Conservation (phyloP, 1,284 basidiomycete species). For the Cerrena zonata region DNA sequence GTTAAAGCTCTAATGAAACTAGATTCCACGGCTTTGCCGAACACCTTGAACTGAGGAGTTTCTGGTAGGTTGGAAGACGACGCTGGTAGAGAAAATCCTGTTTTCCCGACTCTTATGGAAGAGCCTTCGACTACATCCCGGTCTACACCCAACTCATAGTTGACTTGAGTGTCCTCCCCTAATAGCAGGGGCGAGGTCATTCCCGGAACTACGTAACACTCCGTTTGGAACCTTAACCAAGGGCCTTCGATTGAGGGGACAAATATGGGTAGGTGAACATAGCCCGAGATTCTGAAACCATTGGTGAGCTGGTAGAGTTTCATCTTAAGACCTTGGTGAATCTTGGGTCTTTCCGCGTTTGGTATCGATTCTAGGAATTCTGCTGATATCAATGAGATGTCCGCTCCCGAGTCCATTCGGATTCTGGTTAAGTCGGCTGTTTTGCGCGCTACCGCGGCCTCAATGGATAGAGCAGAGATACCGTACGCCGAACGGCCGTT, state of each 20-base stretch:
- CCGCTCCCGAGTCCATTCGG: constrained; percentile 17
- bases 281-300: constrained; percentile 3
- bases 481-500: neutral
- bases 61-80: no score
- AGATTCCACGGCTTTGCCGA: neutral
- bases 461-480: neutral
- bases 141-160: constrained; percentile 15
- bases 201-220: constrained; percentile 24
- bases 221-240: constrained; percentile 14
- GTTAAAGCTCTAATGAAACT: neutral
- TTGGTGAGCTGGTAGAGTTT: constrained; percentile 11
- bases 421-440: no score
- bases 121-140: constrained; percentile 6
- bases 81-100: neutral
- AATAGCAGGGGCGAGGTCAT: constrained; percentile 23
- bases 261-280: constrained; percentile 8
- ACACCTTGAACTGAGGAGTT: neutral
- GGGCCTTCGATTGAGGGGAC: constrained; percentile 5
- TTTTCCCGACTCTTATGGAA: neutral
- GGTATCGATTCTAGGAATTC: constrained; percentile 1
- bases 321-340: constrained; percentile 5
- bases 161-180: constrained; percentile 24
- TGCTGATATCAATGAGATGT: constrained; percentile 14
- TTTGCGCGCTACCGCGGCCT: neutral
- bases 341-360: neutral